Base-by-base conservation (phyloP, 352 stramenopile genomes). In the Heterotrichella gracilis region DNA sequence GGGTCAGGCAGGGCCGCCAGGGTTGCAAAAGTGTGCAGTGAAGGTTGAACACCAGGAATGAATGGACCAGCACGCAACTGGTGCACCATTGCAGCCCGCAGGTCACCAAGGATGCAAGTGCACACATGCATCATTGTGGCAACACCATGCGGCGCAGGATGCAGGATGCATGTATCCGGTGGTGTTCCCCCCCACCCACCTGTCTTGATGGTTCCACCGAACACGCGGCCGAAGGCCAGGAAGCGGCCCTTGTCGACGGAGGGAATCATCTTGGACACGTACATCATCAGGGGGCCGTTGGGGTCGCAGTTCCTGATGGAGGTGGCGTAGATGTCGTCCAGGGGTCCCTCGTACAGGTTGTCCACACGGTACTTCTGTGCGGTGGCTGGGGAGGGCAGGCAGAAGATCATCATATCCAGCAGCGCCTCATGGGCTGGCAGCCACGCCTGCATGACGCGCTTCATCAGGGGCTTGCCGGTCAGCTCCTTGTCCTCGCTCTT, bases 191-290 rank as follows among this genome's bases (percentile, higher is more conserved):
- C n/a, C n/a, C n/a, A n/a, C n/a, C n/a, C n/a, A n/a, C n/a, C n/a
- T 2, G 92, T 97, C 69, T 87, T 83, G 74, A 99, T 94, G 76
- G 88, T 97, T 78, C 93, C 93, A 68, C 92, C 91, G 74, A 98
- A 99, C 71, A 99, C 93, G 84, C 93, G 90, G 74, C 93, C 93
- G 78, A 99, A 99, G 68, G 88, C 93, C 78, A 97, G 97, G 86
- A 99, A 99, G 77, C 91, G 86, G 71, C 89, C 89, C 80, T 97
- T 93, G 80, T 95, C 93, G 25, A 78, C 85, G 68, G 91, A 96
- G 73, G 93, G 92, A 73, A 98, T 89, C 92, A 99, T 98, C 85
- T 99, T 99, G 19, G 89, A 97, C 74, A 99, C 87, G 85, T 98
- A 98, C 92, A 97, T 97, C 78, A 94, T 94, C 20, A 99, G 80